Evolutionary conservation across 495 filamentous ascomycete genomes (phyloP), one percentile per base, ranked within the genome.

Genomic region (Talaromyces trachyspermus): DNA sequence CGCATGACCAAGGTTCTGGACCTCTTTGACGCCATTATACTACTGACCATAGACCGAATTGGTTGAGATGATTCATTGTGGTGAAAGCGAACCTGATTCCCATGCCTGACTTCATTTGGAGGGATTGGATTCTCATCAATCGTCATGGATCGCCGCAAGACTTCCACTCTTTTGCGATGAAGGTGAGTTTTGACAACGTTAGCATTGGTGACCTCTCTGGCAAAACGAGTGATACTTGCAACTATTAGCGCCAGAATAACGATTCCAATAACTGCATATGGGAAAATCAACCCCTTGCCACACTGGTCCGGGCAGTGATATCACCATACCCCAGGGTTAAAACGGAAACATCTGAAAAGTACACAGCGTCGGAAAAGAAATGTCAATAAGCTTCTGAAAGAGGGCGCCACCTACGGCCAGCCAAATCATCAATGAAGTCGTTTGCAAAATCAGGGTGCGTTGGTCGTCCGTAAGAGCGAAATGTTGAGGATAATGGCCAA

Each of bases 241-340:
- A 95, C 82, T 19, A 95, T 85, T 22, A 96, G 70, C 79, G 90
- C 91, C 3, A 96, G 69, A 48, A 84, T 89, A 37, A 91, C 81
- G 39, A 95, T 84, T 5, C 90, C 91, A 17, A 89, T 77, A 3
- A 95, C 78, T 0, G 89, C 81, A 53, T 83, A 96, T 0, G 89
- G 89, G 23, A 95, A 81, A 12, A 95, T 65, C 7, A 96, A 1
- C 78, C 77, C 32, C 81, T 73, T 1, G 79, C 83, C 8, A 75
- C 50, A 35, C 76, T 41, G 4, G 65, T 70, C 0, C 54, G 52
- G 4, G 77, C 59, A 25, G 62, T 65, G 17, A 82, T 65, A 56
- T 84, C 80, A 15, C 80, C 80, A 55, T 81, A 84, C 2, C 80
- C 80, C n/a, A 84, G 66, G 1, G 80, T 84, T 1, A 84, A 62